A percentile compares a stretch with the other conserved stretches of the same genome.
Conservation (phyloP, 2,329 filamentous ascomycete species). For the Colletotrichum liaoningense region DNA sequence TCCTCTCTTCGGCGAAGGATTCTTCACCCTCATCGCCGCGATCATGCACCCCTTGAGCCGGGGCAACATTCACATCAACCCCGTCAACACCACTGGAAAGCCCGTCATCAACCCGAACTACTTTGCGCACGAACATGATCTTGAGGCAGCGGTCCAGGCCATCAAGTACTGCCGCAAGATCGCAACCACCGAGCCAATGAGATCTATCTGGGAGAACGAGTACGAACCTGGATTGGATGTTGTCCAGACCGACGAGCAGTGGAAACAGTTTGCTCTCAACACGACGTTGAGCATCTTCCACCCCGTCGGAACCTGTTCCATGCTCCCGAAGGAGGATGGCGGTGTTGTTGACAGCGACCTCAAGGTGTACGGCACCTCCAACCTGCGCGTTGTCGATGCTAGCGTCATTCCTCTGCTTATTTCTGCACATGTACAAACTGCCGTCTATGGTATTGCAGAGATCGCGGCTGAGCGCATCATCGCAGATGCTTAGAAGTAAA, state of each 20-base stretch:
- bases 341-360: conserved; percentile 58
- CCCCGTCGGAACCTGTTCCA: conserved; percentile 56
- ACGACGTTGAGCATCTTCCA: conserved; percentile 48
- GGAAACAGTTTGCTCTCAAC: conserved; percentile 36
- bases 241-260: conserved; percentile 37
- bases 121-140: conserved; percentile 36
- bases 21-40: conserved; percentile 43
- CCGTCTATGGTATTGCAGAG: conserved; percentile 65
- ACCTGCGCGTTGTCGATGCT: conserved; percentile 61
- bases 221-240: conserved; percentile 46
- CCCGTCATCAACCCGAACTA: conserved; percentile 49
- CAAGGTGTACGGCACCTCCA: conserved; percentile 59
- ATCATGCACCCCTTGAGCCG: conserved; percentile 46
- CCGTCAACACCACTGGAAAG: conserved; percentile 45
- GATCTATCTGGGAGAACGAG: conserved; percentile 45
- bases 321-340: conserved; percentile 57
- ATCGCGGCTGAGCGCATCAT: conserved; percentile 49
- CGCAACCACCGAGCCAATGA: conserved; percentile 45
- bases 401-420: conserved; percentile 61
- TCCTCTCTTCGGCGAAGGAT: conserved; percentile 44
- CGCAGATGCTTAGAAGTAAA: conserved; percentile 8
- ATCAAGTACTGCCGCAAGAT: conserved; percentile 47
- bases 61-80: conserved; percentile 47
- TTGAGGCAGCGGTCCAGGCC: conserved; percentile 44
- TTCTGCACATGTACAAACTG: conserved; percentile 61